Evolutionary conservation across 495 filamentous ascomycete species (phyloP).

Genomic region (Talaromyces stipitatus): DNA sequence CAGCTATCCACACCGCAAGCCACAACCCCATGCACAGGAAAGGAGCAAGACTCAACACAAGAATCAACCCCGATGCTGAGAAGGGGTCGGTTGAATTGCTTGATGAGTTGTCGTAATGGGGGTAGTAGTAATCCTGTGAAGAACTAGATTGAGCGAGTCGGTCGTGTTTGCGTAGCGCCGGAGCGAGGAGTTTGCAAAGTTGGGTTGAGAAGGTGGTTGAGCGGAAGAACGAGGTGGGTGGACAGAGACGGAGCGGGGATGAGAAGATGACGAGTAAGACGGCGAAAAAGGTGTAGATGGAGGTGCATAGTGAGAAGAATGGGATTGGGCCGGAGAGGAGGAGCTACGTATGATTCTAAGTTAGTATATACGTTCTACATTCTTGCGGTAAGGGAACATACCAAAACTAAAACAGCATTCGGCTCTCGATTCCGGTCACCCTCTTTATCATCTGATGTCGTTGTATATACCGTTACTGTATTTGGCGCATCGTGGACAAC

Average conservation of each 20-base stretch:
- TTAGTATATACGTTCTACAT: background rate
- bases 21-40: constrained; percentile 46
- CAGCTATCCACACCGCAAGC: constrained; percentile 51
- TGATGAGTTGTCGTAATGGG: constrained; percentile 14
- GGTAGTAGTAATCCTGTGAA: constrained; percentile 26
- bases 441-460: constrained; percentile 2
- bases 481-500: background rate
- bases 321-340: constrained; percentile 42
- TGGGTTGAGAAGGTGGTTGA: constrained; percentile 29
- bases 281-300: constrained; percentile 38
- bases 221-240: constrained; percentile 27
- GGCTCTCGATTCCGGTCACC: constrained; percentile 9
- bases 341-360: constrained; percentile 29
- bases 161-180: constrained; percentile 36
- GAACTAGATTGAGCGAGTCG: constrained; percentile 27
- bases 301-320: constrained; percentile 31
- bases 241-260: constrained; percentile 36
- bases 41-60: constrained; percentile 46
- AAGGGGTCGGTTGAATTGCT: constrained; percentile 20
- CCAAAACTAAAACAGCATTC: constrained; percentile 21
- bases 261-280: constrained; percentile 33
- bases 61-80: constrained; percentile 31
- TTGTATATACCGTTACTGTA: constrained; percentile 3
- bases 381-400: background rate
- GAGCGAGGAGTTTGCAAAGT: constrained; percentile 33